Conservation (phyloP, 768 basidiomycete genomes). For the Pulveroboletus sp. region DNA sequence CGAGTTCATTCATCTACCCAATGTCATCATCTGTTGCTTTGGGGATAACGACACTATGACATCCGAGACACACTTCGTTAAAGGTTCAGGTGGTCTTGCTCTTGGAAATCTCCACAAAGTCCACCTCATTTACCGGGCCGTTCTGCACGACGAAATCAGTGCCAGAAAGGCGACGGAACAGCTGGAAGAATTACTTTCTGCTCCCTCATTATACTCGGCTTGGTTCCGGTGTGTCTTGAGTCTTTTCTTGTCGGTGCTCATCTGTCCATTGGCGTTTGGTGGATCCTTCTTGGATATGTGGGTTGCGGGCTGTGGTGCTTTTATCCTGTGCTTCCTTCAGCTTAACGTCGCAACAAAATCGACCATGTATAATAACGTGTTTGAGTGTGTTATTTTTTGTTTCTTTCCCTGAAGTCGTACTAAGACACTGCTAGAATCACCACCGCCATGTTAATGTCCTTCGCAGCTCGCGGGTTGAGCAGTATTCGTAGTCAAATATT, state of each 20-base stretch:
- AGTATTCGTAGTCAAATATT: constrained; percentile 74
- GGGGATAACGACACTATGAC: constrained; percentile 87
- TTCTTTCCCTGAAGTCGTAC: background rate
- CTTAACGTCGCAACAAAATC: constrained; percentile 71
- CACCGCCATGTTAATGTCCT: constrained; percentile 76
- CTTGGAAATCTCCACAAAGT: constrained; percentile 83
- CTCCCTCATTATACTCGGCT: constrained; percentile 59
- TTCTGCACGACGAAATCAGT: constrained; percentile 89
- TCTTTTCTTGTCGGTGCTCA: constrained; percentile 67
- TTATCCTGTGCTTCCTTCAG: constrained; percentile 65
- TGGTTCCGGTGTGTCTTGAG: constrained; percentile 62
- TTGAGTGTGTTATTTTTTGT: constrained; percentile 53
- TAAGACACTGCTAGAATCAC: constrained; percentile 56
- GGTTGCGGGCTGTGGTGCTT: constrained; percentile 67
- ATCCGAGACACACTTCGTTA: constrained; percentile 86
- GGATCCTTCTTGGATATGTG: constrained; percentile 84
- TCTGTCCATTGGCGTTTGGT: constrained; percentile 82
- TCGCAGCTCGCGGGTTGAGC: constrained; percentile 75
- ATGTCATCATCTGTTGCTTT: constrained; percentile 82
- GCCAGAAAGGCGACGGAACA: constrained; percentile 68
- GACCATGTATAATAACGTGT: constrained; percentile 82
- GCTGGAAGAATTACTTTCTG: constrained; percentile 57
- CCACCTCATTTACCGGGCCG: constrained; percentile 77
- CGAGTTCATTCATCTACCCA: constrained; percentile 84
- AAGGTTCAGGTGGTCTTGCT: constrained; percentile 69